Percentiles rank a stretch among this genome's conserved stretches.
These are phyloP conservation scores for Calonectria hawksworthii DNA, from an alignment of 2,329 filamentous ascomycete species.

Conservation along the genomic window DNA sequence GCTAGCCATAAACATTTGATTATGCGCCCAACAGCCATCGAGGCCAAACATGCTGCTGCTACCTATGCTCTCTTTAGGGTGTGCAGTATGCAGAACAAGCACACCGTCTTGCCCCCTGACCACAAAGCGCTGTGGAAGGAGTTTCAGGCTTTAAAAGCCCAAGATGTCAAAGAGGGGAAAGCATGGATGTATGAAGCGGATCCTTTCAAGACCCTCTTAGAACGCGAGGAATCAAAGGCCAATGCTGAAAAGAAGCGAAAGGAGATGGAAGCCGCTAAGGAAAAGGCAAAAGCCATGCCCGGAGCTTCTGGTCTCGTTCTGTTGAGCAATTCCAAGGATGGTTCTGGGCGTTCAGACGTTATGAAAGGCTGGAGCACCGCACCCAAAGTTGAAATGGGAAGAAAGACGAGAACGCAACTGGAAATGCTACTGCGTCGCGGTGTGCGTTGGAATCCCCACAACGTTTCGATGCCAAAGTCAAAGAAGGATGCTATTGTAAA, in stretches of 20 bases:
- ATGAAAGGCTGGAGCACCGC: conserved; percentile 86
- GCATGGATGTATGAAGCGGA: conserved; percentile 97
- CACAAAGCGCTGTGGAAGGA: conserved; percentile 94
- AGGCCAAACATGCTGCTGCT: conserved; percentile 93
- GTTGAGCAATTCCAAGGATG: conserved; percentile 59
- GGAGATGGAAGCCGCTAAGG: conserved; percentile 76
- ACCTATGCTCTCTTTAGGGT: conserved; percentile 93
- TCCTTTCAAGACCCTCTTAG: conserved; percentile 85
- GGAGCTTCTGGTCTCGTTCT: conserved; percentile 70
- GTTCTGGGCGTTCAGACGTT: conserved; percentile 53
- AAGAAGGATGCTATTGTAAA: conserved; percentile 74
- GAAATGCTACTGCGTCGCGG: conserved; percentile 84
- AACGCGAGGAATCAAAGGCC: conserved; percentile 83
- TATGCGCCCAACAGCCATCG: conserved; percentile 82
- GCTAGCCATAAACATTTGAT: conserved; percentile 82
- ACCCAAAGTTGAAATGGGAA: conserved; percentile 94
- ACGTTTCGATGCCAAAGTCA: conserved; percentile 71
- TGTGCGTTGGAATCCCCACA: conserved; percentile 89
- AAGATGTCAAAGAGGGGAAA: conserved; percentile 81
- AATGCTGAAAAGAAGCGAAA: conserved; percentile 84
- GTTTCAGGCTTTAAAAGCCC: conserved; percentile 85
- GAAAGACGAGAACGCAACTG: conserved; percentile 81
- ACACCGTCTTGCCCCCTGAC: conserved; percentile 92
- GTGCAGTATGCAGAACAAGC: conserved; percentile 95
- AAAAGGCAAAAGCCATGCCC: conserved; percentile 76